Conservation (phyloP, 176 grass and related monocot species). For the Rhipidocladum racemiflorum region DNA sequence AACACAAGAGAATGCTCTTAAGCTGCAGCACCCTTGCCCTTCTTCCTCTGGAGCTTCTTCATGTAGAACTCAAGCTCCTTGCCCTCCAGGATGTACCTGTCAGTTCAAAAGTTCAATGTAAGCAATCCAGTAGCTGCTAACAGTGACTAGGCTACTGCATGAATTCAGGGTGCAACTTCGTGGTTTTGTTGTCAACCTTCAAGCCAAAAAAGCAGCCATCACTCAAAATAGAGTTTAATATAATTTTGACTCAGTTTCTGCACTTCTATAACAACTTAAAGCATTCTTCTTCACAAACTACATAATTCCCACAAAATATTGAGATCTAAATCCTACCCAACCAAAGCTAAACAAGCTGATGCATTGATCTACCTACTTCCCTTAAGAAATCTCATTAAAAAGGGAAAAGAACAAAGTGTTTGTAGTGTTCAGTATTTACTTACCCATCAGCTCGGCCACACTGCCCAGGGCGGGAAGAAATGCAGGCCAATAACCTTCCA, state of each 20-base stretch:
- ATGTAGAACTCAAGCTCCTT: conserved; percentile 91
- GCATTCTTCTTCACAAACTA: background rate
- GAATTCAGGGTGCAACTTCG: background rate
- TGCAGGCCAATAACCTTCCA: conserved; percentile 74
- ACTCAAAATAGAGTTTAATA: background rate
- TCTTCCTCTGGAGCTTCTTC: conserved; percentile 92
- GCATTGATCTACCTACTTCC: background rate
- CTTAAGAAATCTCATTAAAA: background rate
- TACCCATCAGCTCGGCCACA: conserved; percentile 91
- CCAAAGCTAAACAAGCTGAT: background rate
- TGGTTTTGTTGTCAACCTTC: background rate
- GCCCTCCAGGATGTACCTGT: conserved; percentile 83
- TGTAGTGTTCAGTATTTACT: background rate
- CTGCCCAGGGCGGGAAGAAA: conserved; percentile 86
- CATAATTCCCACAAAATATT: background rate
- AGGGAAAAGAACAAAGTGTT: background rate
- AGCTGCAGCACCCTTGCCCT: conserved; percentile 71
- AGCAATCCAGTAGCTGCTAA: background rate
- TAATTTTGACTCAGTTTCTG: background rate
- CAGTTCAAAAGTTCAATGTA: background rate
- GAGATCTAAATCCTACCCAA: background rate
- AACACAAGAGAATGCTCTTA: conserved; percentile 33
- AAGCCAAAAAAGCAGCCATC: background rate
- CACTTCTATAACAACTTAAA: background rate
- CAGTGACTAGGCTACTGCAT: background rate